Conservation (phyloP, 2,329 filamentous ascomycete genomes). For the Pestalotiopsis sp. region DNA sequence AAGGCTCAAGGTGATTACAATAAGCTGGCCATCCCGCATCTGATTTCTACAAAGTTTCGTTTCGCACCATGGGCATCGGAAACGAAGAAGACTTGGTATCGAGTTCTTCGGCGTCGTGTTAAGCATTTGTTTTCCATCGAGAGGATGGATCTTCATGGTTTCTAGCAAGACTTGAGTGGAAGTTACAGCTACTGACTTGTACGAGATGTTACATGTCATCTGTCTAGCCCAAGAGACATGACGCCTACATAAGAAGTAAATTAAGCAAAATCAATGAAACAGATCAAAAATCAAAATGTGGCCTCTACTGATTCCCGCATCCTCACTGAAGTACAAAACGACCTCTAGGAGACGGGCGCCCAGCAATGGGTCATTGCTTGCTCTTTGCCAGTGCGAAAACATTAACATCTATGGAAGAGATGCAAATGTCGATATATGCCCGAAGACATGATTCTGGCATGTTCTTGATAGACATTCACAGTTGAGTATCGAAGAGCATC, state of each 20-base stretch:
- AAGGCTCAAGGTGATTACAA: neutral
- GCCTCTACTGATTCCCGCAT: conserved; percentile 63
- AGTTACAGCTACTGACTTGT: neutral
- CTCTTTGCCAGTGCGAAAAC: conserved; percentile 63
- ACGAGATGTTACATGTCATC: neutral
- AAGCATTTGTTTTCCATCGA: neutral
- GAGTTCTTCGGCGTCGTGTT: neutral
- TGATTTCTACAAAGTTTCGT: neutral
- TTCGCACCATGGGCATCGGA: neutral
- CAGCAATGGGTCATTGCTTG: conserved; percentile 53
- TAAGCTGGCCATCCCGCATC: neutral
- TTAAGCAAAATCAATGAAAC: neutral
- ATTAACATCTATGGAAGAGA: conserved; percentile 48
- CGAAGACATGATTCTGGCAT: conserved; percentile 18
- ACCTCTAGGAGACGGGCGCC: conserved; percentile 58
- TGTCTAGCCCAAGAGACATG: neutral
- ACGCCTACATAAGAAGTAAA: neutral
- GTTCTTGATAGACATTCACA: neutral
- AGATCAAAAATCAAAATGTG: conserved; percentile 39
- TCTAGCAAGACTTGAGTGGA: neutral
- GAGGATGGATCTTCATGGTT: neutral
- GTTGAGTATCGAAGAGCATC: neutral
- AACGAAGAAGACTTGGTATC: neutral
- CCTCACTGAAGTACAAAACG: conserved; percentile 56
- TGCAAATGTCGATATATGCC: conserved; percentile 46